Base-by-base conservation (phyloP, 208 protist species). In the Crithidia sp. region DNA sequence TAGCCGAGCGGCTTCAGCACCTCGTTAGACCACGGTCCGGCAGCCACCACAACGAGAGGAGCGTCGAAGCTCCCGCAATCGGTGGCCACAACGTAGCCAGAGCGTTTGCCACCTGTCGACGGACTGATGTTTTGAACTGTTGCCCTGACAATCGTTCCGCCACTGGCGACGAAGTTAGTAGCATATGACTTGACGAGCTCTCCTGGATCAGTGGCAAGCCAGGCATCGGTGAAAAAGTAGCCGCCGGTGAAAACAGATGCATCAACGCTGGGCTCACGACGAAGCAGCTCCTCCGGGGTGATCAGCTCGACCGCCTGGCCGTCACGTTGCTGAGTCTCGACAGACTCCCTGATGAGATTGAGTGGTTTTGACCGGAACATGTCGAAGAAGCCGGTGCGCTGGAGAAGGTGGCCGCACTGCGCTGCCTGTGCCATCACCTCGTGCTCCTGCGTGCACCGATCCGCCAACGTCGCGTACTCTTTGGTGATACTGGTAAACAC, bases 21-120 rank as follows among this genome's bases (percentile, higher is more conserved):
- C 14, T 77, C 56, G 41, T 60, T 62, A 9, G 74, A 79, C 74
- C 77, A 86, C 39, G 63, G 73, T 1, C 77, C 70, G 8, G 63
- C 45, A 0, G 77, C 73, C 0, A 86, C 67, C 7, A 79, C 77
- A 7, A 80, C 65, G 9, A 69, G 60, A 7, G 67, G 61, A 2
- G 72, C 69, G 36, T 71, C 40, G 40, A 82, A 59, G 9, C 28
- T 63, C 3, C 59, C 63, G 17, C 8, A 39, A 40, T 65, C 61
- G 5, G 73, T 76, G 17, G 59, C 2, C 13, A 74, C 74, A 8
- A 57, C 43, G 14, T 36, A 71, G 39, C 56, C 17, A 14, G 7
- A 40, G 16, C n/a, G 41, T 2, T 7, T 59, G 6, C 14, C 49
- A 4, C 17, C 36, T 2, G 16, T 16, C 5, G 5, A 14, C 1